Percentiles rank a stretch among this genome's conserved stretches.
These are phyloP conservation scores for Russula sp. DNA, from an alignment of 768 basidiomycete genomes.

Conservation along the genomic window DNA sequence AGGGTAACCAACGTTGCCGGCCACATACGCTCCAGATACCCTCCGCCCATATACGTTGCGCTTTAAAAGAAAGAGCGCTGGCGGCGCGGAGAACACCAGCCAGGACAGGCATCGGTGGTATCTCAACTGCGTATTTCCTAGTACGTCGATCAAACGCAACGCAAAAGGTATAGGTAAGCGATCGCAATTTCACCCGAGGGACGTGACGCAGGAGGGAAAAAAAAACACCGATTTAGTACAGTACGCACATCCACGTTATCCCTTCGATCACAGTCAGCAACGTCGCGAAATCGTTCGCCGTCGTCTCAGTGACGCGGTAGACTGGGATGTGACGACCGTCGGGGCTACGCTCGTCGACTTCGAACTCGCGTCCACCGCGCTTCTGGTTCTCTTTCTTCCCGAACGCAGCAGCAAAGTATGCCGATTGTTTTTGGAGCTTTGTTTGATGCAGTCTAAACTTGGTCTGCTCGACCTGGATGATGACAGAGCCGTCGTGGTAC, in stretches of 20 bases:
- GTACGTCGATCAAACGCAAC: constrained; percentile 16
- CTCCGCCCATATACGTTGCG: constrained; percentile 36
- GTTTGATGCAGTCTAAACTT: constrained; percentile 41
- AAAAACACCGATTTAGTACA: not conserved
- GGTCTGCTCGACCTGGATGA: constrained; percentile 38
- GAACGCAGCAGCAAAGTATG: constrained; percentile 38
- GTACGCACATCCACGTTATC: constrained; percentile 37
- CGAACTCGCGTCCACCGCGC: not conserved
- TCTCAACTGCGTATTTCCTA: constrained; percentile 33
- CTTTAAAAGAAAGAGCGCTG: constrained; percentile 37
- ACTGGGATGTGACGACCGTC: too few species aligned
- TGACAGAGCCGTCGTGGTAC: constrained; percentile 39
- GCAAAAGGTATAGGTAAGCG: not conserved
- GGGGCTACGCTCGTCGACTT: too few species aligned
- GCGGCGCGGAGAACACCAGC: constrained; percentile 40
- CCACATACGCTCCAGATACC: constrained; percentile 36
- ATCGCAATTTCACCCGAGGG: too few species aligned
- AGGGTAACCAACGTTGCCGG: constrained; percentile 32
- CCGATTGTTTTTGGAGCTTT: constrained; percentile 36
- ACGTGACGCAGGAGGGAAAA: not conserved
- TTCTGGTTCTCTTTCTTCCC: constrained; percentile 1
- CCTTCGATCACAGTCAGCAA: constrained; percentile 38
- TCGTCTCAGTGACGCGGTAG: too few species aligned
- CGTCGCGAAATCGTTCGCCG: too few species aligned
- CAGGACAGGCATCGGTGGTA: constrained; percentile 36